Conservation (phyloP, 306 rosid species). For the Carpinus viminea region DNA sequence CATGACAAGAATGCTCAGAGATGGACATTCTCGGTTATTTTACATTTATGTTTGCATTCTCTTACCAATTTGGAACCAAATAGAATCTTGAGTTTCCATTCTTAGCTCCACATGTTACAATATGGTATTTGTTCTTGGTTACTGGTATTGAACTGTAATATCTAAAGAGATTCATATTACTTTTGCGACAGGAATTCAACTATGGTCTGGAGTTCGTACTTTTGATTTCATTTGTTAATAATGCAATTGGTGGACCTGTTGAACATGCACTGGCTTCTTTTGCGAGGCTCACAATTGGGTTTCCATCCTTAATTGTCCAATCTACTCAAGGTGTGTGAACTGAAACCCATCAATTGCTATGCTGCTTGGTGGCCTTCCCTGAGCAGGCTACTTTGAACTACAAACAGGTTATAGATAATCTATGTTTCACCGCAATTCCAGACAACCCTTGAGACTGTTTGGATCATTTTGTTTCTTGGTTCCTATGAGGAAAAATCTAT, state of each 20-base stretch:
- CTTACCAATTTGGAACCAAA: background rate
- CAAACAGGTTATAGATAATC: constrained; percentile 5
- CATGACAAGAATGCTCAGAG: no score
- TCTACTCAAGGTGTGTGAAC: constrained; percentile 64
- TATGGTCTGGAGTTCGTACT: constrained; percentile 79
- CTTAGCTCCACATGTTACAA: background rate
- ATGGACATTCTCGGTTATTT: background rate
- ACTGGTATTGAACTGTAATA: constrained; percentile 1
- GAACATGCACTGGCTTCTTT: constrained; percentile 67
- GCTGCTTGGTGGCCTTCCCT: constrained; percentile 22
- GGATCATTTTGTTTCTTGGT: background rate
- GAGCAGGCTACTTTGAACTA: background rate
- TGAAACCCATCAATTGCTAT: constrained; percentile 19
- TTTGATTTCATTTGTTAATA: constrained; percentile 60
- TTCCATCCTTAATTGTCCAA: constrained; percentile 86
- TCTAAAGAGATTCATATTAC: constrained; percentile 19
- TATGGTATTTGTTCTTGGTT: background rate
- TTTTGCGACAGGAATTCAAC: constrained; percentile 73
- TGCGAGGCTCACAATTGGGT: constrained; percentile 42
- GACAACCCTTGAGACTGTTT: background rate
- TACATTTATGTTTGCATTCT: no score
- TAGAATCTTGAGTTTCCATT: background rate
- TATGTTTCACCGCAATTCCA: background rate
- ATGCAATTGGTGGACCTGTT: constrained; percentile 36
- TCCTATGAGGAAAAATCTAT: background rate